phyloP scores from a whole-genome alignment of 2,329 filamentous ascomycete species.

The Ceratocystis lukuohia region DNA sequence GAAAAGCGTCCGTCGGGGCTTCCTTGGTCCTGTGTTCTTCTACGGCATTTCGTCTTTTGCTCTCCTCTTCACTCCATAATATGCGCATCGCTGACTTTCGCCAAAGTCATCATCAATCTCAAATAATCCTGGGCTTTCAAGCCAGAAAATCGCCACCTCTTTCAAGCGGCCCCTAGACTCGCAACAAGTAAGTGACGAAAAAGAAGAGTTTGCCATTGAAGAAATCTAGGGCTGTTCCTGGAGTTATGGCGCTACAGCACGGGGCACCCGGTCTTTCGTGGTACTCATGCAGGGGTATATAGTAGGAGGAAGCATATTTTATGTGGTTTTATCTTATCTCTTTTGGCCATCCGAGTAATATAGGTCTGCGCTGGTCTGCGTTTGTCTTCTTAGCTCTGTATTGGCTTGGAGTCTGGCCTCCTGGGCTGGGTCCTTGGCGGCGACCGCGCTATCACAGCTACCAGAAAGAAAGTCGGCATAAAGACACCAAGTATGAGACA shows the following conservation, averaged over 20 bases:
- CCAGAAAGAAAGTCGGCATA: background rate
- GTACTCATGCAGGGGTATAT: constrained; percentile 3
- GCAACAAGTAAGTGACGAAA: background rate
- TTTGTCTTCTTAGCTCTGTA: background rate
- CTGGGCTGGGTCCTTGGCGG: background rate
- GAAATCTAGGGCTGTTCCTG: constrained; percentile 1
- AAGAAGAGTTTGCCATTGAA: background rate
- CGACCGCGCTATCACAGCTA: background rate
- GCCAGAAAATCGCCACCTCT: background rate
- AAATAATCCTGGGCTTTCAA: background rate
- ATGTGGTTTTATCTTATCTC: background rate
- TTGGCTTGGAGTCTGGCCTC: background rate
- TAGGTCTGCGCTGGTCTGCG: no score
- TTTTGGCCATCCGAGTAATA: no score
- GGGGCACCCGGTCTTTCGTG: background rate
- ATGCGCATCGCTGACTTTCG: background rate
- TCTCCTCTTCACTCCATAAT: background rate
- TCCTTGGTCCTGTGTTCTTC: background rate
- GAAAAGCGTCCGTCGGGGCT: no score
- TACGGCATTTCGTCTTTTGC: background rate
- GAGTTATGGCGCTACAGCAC: background rate
- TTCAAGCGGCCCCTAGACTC: background rate
- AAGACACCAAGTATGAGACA: background rate
- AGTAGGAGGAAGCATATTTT: background rate
- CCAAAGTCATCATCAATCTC: background rate